A percentile compares a stretch with the other conserved stretches of the same genome.
Evolutionary conservation across 2,329 filamentous ascomycete species (phyloP).

Genomic region (Talaromyces sp.): DNA sequence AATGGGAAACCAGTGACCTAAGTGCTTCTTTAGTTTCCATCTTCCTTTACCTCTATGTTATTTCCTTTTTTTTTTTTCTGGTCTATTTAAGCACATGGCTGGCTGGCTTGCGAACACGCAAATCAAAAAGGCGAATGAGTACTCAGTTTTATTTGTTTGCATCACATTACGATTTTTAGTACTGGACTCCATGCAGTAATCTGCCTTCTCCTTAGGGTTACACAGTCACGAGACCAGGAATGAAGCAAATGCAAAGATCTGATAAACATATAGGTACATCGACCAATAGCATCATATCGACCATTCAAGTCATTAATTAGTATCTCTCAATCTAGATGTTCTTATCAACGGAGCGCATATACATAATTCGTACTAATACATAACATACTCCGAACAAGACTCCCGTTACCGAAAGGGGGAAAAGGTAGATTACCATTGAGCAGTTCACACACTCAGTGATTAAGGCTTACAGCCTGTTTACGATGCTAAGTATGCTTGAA

Average conservation of each 20-base stretch:
- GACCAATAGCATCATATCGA: not conserved
- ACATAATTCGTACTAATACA: not conserved
- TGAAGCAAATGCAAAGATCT: not conserved
- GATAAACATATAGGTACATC: not conserved
- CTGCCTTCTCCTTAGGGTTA: not conserved
- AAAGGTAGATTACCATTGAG: not conserved
- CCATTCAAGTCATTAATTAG: not conserved
- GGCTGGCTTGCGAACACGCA: not conserved
- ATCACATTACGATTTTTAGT: not conserved
- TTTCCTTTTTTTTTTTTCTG: not conserved
- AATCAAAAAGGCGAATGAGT: not conserved
- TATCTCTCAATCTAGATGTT: not conserved
- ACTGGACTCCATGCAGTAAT: not conserved
- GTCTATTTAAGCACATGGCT: too few species aligned
- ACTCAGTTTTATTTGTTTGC: not conserved
- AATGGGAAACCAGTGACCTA: not conserved
- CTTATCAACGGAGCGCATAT: not conserved
- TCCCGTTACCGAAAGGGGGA: not conserved
- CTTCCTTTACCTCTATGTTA: slow-evolving; percentile 2
- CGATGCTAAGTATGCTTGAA: not conserved
- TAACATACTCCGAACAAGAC: not conserved
- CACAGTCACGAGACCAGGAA: slow-evolving; percentile 1
- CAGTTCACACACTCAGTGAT: not conserved
- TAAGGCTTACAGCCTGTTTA: not conserved
- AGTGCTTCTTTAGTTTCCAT: not conserved